Base-by-base conservation (phyloP, 371 early-diverging fungal genomes). In the Rhizopus delemar region DNA sequence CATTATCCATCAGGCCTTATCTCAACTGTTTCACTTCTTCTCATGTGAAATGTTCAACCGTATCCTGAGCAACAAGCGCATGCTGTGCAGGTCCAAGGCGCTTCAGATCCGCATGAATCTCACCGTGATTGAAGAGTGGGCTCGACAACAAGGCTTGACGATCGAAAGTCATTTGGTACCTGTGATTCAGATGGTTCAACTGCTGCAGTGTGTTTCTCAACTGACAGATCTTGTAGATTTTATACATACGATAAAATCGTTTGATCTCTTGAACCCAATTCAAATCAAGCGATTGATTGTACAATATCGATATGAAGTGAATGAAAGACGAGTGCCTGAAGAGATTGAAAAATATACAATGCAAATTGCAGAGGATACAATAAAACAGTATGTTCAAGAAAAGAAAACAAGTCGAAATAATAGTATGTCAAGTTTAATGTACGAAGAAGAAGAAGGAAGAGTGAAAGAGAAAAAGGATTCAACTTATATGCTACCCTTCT, bases 81-180 rank as follows among this genome's bases (percentile, higher is more conserved):
- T 87, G 51, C 80, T 91, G 62, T 88, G 87, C 58, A 88, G 95
- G 8, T 84, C 89, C 28, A 85, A 85, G 53, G 95, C 95, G 0
- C 75, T 93, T 52, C 92, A 90, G 70, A 87, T 94, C 7, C 89
- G 91, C 16, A 84, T 93, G 80, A 97, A 95, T 62, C 53, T 95
- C 28, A 82, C 90, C 0, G 74, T 74, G 5, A 49, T 96, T 11
- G 90, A 89, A 61, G 94, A 95, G 55, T 95, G 95, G 95, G 73
- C 91, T 22, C 83, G 91, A 43, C 77, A 75, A 12, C 80, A 83
- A 49, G 69, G 67, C 9, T 50, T 81, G 32, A 83, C 84, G 0
- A 58, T 85, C 3, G 51, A 52, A 29, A 57, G 62, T 1, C 81
- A 83, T 15, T 70, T 86, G 16, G 68, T 77, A 31, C 91, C 94